Evolutionary conservation across 116 monocot genomes (phyloP), one percentile per base, ranked within the genome.

Genomic region (Zostera marina): DNA sequence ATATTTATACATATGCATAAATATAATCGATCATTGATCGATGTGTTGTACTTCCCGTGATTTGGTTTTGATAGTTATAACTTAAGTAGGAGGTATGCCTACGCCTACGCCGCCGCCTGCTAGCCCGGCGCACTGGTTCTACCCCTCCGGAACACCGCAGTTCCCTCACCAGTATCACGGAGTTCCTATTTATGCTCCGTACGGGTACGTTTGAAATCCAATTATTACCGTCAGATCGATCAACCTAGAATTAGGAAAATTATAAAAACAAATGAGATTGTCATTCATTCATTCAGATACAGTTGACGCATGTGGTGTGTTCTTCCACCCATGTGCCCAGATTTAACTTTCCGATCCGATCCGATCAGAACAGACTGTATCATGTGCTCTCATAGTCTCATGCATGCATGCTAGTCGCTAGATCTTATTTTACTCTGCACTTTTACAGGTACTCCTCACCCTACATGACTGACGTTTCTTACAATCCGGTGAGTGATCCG

Each of bases 101-200:
- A 61, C 73, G 39, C 68, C 72, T 0, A 66, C 81, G 46, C 66
- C 68, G 54, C 57, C 70, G 21, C 57, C 63, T n/a, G 49, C 49
- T 1, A 58, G 49, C 49, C 63, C 56, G 19, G 77, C 56, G n/a
- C 70, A 72, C 22, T 87, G 83, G 83, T 76, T 75, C 74, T 87
- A 80, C 74, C 76, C 64, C 42, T 62, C 65, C 7, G 66, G 72
- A 25, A 55, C 72, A 22, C 49, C 76, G 17, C 65, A 79, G 14
- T 68, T 70, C 53, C 74, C 62, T 39, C 66, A 60, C 40, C 77
- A 69, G 24, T 75, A 73, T 58, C 74, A 74, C 47, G 74, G 78
- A 23, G 59, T 80, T 42, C 87, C 80, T 17, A 78, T 71, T 56
- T 86, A 86, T 65, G 56, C 79, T 54, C 44, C 82, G 20, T 92